Evolutionary conservation across 805 yeast species (phyloP).

Genomic region (Priceomyces castillae): DNA sequence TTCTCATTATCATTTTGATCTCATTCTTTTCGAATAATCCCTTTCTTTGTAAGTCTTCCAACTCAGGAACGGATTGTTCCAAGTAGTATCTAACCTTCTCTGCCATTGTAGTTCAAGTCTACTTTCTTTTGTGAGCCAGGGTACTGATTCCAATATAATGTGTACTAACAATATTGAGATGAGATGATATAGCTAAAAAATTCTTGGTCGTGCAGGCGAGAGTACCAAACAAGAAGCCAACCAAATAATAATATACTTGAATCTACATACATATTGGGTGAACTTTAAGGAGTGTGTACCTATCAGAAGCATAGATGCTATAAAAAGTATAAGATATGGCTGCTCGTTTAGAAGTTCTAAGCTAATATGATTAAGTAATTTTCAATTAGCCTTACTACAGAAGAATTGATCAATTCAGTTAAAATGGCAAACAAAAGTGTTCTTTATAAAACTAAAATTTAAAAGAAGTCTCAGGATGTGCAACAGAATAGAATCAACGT

Average conservation of each 20-base stretch:
- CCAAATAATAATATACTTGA: neutral
- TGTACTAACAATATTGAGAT: conserved; percentile 6
- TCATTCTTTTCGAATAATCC: conserved; percentile 83
- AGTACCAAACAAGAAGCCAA: neutral
- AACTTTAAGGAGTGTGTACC: too few relatives aligned
- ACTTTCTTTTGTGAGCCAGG: neutral
- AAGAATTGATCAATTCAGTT: too few relatives aligned
- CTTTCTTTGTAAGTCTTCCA: conserved; percentile 79
- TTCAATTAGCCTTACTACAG: too few relatives aligned
- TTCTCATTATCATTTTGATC: conserved; percentile 79
- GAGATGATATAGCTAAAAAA: conserved; percentile 10
- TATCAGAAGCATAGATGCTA: too few relatives aligned
- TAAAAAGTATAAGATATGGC: too few relatives aligned
- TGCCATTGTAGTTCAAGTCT: conserved; percentile 26
- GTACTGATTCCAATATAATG: neutral
- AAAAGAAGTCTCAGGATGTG: neutral
- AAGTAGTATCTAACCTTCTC: conserved; percentile 50
- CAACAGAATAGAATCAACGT: too few relatives aligned
- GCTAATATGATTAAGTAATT: too few relatives aligned
- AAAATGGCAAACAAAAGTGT: too few relatives aligned
- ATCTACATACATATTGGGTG: too few relatives aligned
- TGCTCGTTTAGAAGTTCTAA: too few relatives aligned
- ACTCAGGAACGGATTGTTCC: conserved; percentile 81
- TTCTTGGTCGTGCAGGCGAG: conserved; percentile 7
- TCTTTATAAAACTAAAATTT: too few relatives aligned